Conservation (phyloP, 2,329 filamentous ascomycete genomes). For the Clarireedia homoeocarpa region DNA sequence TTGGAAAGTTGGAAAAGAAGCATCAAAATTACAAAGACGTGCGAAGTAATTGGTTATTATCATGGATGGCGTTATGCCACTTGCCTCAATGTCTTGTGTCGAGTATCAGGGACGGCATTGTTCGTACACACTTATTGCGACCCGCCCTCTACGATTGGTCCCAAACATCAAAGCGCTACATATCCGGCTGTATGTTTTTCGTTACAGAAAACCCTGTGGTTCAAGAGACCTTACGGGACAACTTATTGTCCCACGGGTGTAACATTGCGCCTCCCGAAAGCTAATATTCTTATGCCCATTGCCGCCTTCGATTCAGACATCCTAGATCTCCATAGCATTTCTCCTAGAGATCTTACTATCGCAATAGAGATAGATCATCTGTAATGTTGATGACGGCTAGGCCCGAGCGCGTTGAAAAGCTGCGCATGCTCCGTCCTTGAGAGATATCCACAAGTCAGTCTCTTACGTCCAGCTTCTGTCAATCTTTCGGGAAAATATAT, state of each 20-base stretch:
- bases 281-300: slow-evolving; percentile 6
- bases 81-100: neutral
- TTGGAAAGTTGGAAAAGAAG: slow-evolving; percentile 1
- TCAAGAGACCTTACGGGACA: neutral
- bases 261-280: neutral
- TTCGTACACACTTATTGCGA: neutral
- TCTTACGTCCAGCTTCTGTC: no score
- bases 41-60: neutral
- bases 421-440: no score
- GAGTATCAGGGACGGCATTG: neutral
- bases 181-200: neutral
- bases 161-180: neutral
- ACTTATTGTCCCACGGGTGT: neutral
- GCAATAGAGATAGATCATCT: no score
- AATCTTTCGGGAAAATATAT: no score
- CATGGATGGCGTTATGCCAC: neutral
- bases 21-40: neutral
- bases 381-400: no score
- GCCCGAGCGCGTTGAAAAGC: neutral
- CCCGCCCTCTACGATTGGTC: neutral
- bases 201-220: neutral
- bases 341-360: no score
- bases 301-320: neutral
- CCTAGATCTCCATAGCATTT: neutral
- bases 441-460: no score